A percentile compares a stretch with the other conserved stretches of the same genome.
Conservation (phyloP, 345 rosid species). For the Lumnitzera racemosa region DNA sequence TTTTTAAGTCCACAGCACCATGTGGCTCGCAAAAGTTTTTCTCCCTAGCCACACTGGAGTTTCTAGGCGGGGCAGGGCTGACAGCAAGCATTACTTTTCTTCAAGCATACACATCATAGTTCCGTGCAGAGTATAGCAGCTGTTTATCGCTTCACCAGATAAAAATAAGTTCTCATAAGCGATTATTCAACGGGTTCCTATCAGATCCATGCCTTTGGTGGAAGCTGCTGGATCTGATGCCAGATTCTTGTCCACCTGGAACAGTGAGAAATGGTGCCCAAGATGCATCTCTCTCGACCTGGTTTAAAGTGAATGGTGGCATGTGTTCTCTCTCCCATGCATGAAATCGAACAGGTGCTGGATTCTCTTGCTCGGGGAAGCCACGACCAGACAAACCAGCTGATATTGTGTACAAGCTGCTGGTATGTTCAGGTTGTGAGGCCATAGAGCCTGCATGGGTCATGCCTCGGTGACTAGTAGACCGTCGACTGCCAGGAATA, state of each 20-base stretch:
- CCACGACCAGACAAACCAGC: slow-evolving; percentile 36
- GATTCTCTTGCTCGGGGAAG: slow-evolving; percentile 48
- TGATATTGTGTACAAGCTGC: slow-evolving; percentile 60
- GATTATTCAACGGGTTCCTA: slow-evolving; percentile 55
- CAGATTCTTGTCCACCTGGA: slow-evolving; percentile 30
- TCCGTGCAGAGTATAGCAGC: slow-evolving; percentile 24
- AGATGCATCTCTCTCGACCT: slow-evolving; percentile 56
- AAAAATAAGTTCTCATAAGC: slow-evolving; percentile 28
- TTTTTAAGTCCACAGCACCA: slow-evolving; percentile 31
- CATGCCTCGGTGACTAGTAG: slow-evolving; percentile 42
- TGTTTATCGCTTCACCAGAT: slow-evolving; percentile 24
- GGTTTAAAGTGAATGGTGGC: slow-evolving; percentile 44
- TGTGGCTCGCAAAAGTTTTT: slow-evolving; percentile 25
- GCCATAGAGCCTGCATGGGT: slow-evolving; percentile 49
- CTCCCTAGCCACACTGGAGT: slow-evolving; percentile 35
- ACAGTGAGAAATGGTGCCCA: slow-evolving; percentile 51
- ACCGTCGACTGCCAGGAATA: slow-evolving; percentile 43
- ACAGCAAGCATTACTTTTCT: slow-evolving; percentile 32
- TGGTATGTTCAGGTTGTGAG: slow-evolving; percentile 62
- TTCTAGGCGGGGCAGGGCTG: slow-evolving; percentile 16
- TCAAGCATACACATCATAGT: slow-evolving; percentile 50
- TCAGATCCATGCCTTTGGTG: slow-evolving; percentile 75
- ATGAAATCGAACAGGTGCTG: slow-evolving; percentile 29
- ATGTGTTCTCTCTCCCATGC: slow-evolving; percentile 77
- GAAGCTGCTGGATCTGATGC: slow-evolving; percentile 39